phyloP scores from a whole-genome alignment of 192 early-diverging fungal species.

The Coemansia sp. region DNA sequence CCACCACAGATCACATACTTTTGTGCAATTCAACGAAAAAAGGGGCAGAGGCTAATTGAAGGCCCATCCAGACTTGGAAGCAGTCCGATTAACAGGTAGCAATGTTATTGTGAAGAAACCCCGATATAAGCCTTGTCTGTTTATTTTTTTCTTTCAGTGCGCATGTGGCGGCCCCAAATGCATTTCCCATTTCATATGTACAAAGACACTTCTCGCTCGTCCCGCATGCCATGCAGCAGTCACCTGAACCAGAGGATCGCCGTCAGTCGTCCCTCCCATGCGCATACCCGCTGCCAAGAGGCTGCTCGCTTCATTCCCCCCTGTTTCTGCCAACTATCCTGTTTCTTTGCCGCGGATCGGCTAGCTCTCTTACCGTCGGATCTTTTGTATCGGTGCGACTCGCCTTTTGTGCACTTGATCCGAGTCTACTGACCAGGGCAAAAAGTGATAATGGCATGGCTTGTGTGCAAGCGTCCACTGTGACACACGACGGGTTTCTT shows the following conservation, averaged over 20 bases:
- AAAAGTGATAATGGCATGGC: neutral
- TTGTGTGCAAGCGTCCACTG: neutral
- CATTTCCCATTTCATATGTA: neutral
- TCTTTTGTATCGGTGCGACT: neutral
- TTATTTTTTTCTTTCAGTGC: neutral
- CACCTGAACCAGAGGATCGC: constrained; percentile 4
- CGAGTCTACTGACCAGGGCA: neutral
- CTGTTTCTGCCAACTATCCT: neutral
- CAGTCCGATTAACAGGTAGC: constrained; percentile 1
- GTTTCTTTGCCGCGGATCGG: neutral
- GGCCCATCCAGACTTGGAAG: neutral
- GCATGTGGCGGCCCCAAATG: neutral
- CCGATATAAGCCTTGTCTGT: neutral
- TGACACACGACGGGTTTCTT: neutral
- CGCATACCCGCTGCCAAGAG: neutral
- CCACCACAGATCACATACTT: neutral
- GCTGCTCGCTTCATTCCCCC: neutral
- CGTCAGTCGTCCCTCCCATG: neutral
- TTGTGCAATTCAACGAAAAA: neutral
- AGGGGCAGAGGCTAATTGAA: neutral
- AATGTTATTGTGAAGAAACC: neutral
- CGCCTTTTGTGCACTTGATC: neutral
- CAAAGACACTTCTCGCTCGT: neutral
- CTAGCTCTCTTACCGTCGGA: neutral
- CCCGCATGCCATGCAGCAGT: constrained; percentile 7